A percentile compares a stretch with the other conserved stretches of the same genome.
Evolutionary conservation across 305 asterid species (phyloP).

Genomic region (Nicotiana rustica): DNA sequence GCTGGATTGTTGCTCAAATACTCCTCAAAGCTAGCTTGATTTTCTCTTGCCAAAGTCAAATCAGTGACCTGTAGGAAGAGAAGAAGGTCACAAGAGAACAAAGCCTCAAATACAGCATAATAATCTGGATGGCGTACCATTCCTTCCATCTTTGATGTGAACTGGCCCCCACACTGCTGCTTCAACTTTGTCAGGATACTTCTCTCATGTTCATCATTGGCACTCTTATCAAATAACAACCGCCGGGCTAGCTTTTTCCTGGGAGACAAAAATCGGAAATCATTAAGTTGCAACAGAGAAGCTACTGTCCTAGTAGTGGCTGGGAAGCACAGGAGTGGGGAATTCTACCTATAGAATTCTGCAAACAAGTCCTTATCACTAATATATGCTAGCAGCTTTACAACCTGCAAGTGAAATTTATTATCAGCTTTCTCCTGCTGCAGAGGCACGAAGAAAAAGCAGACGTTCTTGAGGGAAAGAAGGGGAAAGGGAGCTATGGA

Average conservation of each 20-base stretch:
- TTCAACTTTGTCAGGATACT: constrained; percentile 91
- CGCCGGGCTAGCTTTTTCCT: constrained; percentile 98
- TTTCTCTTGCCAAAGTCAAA: constrained; percentile 94
- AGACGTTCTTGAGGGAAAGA: constrained; percentile 11
- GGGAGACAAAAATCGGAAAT: constrained; percentile 31
- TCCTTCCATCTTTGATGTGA: constrained; percentile 99
- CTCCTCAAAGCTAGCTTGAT: constrained; percentile 87
- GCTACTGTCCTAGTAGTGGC: constrained; percentile 9
- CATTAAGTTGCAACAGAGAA: not conserved
- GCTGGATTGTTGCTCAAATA: constrained; percentile 65
- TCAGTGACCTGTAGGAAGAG: constrained; percentile 77
- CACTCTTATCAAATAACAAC: constrained; percentile 94
- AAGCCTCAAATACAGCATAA: constrained; percentile 9
- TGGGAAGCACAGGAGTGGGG: not conserved
- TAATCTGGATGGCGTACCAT: constrained; percentile 65
- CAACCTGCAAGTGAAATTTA: constrained; percentile 64
- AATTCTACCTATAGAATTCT: constrained; percentile 81
- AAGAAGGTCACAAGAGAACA: constrained; percentile 33
- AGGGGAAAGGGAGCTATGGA: constrained; percentile 32
- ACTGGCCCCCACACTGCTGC: constrained; percentile 96
- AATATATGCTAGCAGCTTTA: constrained; percentile 89
- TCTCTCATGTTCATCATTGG: constrained; percentile 96
- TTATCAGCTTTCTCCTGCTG: constrained; percentile 11
- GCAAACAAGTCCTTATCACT: constrained; percentile 97
- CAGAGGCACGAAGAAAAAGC: not conserved